phyloP scores from a whole-genome alignment of 768 basidiomycete species.

The Amanita rimosa region DNA sequence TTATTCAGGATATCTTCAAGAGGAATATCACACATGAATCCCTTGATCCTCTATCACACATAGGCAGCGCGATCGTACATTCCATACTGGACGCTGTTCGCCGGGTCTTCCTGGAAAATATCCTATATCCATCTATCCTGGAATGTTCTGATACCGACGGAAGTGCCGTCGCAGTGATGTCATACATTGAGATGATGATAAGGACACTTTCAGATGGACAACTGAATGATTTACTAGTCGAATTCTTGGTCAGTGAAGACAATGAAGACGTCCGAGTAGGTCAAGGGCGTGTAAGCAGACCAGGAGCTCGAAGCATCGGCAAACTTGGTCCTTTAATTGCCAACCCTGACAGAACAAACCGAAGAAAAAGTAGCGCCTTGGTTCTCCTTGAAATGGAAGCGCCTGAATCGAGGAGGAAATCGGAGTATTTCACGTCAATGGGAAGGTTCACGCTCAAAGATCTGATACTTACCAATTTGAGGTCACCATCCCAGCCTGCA shows the following conservation, averaged over 20 bases:
- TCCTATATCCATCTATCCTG: slow-evolving; percentile 85
- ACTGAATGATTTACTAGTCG: slow-evolving; percentile 59
- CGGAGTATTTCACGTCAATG: slow-evolving; percentile 79
- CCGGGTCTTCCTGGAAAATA: slow-evolving; percentile 83
- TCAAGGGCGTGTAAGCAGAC: slow-evolving; percentile 32
- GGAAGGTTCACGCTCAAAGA: slow-evolving; percentile 91
- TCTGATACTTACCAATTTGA: slow-evolving; percentile 68
- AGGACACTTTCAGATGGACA: slow-evolving; percentile 59
- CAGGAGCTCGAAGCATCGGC: slow-evolving; percentile 28
- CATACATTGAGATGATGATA: slow-evolving; percentile 86
- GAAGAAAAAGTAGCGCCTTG: slow-evolving; percentile 85
- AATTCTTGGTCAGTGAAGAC: slow-evolving; percentile 79
- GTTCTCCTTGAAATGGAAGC: slow-evolving; percentile 79
- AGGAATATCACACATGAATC: slow-evolving; percentile 44
- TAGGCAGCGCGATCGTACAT: slow-evolving; percentile 74
- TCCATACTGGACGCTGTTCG: slow-evolving; percentile 77
- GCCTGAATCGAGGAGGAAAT: slow-evolving; percentile 54
- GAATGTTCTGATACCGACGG: slow-evolving; percentile 91
- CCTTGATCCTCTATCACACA: slow-evolving; percentile 48
- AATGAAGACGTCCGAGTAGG: slow-evolving; percentile 47
- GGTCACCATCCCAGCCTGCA: slow-evolving; percentile 52
- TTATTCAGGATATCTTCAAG: slow-evolving; percentile 79
- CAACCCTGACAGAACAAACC: slow-evolving; percentile 34
- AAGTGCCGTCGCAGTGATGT: slow-evolving; percentile 94
- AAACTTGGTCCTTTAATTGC: slow-evolving; percentile 18